Base-by-base conservation (phyloP, 2,329 filamentous ascomycete genomes). In the Sphaceloma murrayae region DNA sequence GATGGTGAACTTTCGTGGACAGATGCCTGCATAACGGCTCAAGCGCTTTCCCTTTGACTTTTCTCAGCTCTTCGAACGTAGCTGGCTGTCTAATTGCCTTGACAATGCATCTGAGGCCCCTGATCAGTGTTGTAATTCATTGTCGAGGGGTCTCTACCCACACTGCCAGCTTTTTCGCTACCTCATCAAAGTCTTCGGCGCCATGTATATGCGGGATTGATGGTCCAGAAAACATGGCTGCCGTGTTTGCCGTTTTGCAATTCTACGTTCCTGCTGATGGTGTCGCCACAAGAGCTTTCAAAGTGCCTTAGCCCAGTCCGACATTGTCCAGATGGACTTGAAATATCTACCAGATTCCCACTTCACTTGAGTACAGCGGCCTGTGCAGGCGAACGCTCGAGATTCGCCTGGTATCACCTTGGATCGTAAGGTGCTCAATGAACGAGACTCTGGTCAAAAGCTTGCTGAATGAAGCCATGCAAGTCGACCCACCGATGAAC, bases 51-150 rank as follows among this genome's bases (percentile, higher is more conserved):
- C 77, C 75, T 4, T 76, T 69, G 1, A 77, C 81, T 4, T 78
- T 81, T 36, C 80, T 70, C 6, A 86, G 67, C 60, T 85, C 81
- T 56, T 87, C 82, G 62, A 85, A 86, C 10, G 75, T 80, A 56
- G 75, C 75, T 11, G 82, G 80, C 34, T 78, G 64, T 42, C 72
- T 69, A 45, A 86, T 70, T 16, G 74, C 74, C 47, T 78, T 73
- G 47, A 72, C 67, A 49, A 84, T 73, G 57, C 75, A 82, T 43
- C 78, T 82, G 34, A n/a, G n/a, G n/a, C n/a, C n/a, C n/a, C n/a
- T n/a, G n/a, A n/a, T n/a, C n/a, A n/a, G n/a, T n/a, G n/a, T n/a
- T n/a, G n/a, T n/a, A n/a, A n/a, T n/a, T n/a, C n/a, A n/a, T n/a
- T n/a, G n/a, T n/a, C n/a, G n/a, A n/a, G 22, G 9, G 34, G 19